Conservation (phyloP, 2,329 filamentous ascomycete species). For the Colletotrichum filicis region DNA sequence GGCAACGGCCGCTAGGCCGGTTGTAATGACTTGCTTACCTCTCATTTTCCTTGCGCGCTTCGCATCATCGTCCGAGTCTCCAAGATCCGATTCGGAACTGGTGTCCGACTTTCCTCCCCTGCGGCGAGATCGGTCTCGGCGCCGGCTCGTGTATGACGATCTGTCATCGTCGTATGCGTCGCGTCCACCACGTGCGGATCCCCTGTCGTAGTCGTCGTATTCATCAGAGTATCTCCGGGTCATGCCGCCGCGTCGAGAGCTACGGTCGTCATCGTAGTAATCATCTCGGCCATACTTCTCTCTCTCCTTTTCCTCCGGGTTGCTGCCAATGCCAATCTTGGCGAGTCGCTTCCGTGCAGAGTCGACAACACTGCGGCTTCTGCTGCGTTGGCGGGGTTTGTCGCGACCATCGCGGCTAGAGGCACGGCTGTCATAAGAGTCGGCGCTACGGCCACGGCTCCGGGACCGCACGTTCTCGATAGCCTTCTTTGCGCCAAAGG, state of each 20-base stretch:
- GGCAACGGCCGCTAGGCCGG: constrained; percentile 66
- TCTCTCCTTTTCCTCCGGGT: constrained; percentile 52
- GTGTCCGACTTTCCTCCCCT: constrained; percentile 57
- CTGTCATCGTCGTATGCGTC: constrained; percentile 59
- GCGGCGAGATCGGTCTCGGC: constrained; percentile 46
- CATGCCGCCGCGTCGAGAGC: constrained; percentile 49
- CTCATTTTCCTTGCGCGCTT: constrained; percentile 66
- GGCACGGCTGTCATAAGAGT: constrained; percentile 56
- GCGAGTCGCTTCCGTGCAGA: constrained; percentile 69
- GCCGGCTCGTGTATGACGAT: constrained; percentile 53
- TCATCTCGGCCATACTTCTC: constrained; percentile 53
- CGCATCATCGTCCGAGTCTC: constrained; percentile 68
- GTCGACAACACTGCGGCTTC: constrained; percentile 75
- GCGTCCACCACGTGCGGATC: constrained; percentile 52
- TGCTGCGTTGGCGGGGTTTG: constrained; percentile 52
- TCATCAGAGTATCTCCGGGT: constrained; percentile 54
- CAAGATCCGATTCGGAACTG: constrained; percentile 64
- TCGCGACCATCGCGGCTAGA: constrained; percentile 19
- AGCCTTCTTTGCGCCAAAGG: constrained; percentile 71
- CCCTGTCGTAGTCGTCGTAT: constrained; percentile 56
- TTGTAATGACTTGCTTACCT: constrained; percentile 71
- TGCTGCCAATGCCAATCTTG: constrained; percentile 68
- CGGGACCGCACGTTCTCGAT: constrained; percentile 62
- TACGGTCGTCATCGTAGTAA: constrained; percentile 52
- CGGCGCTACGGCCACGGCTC: constrained; percentile 61